Evolutionary conservation across 768 basidiomycete genomes (phyloP).

Genomic region (Rhizopogon vulgaris): DNA sequence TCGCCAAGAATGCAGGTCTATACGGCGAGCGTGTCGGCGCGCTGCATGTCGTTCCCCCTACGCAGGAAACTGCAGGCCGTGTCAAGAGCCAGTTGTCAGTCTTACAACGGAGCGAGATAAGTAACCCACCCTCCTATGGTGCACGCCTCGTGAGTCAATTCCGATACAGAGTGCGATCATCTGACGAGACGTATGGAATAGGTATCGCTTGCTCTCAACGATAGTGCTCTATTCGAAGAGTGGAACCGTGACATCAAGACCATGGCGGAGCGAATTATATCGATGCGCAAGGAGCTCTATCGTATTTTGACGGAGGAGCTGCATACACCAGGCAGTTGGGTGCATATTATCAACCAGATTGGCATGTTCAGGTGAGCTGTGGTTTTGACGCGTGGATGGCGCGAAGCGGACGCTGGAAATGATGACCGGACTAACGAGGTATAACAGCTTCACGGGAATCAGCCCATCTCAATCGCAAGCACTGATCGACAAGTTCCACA

Average conservation of each 20-base stretch:
- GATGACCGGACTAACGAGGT: constrained; percentile 8
- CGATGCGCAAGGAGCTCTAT: constrained; percentile 81
- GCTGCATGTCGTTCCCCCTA: constrained; percentile 72
- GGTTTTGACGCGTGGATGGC: not conserved
- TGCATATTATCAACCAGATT: constrained; percentile 94
- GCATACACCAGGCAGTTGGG: constrained; percentile 88
- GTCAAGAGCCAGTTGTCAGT: constrained; percentile 87
- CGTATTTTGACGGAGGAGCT: constrained; percentile 53
- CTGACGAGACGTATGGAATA: constrained; percentile 20
- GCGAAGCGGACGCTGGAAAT: not conserved
- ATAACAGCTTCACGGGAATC: constrained; percentile 77
- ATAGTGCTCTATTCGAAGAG: constrained; percentile 65
- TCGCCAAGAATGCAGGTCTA: constrained; percentile 94
- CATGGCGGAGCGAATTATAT: constrained; percentile 92
- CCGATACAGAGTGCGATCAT: not conserved
- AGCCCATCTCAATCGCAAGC: constrained; percentile 56
- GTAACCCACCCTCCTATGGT: constrained; percentile 88
- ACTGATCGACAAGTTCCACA: constrained; percentile 65
- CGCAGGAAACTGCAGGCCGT: constrained; percentile 58
- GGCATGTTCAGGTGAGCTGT: constrained; percentile 87
- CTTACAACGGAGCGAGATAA: constrained; percentile 90
- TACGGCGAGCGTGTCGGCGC: constrained; percentile 95
- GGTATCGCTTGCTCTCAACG: constrained; percentile 80
- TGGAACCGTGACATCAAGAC: constrained; percentile 89
- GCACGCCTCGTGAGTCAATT: constrained; percentile 67